Base-by-base conservation (phyloP, 768 basidiomycete species). In the Podaxis sp. region DNA sequence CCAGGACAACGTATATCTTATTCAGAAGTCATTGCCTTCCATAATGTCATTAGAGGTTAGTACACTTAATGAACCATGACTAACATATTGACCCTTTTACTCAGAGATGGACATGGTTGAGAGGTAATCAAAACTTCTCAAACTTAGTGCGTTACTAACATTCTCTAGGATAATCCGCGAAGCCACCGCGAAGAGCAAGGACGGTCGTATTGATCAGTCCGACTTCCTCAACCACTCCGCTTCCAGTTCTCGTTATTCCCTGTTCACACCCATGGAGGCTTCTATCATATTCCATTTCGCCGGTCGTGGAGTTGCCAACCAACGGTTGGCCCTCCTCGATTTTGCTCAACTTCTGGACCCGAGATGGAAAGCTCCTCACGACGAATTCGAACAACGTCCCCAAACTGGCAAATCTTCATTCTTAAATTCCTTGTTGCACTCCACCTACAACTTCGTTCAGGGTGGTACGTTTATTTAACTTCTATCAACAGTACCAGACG, bases 261-360 rank as follows among this genome's bases (percentile, higher is more conserved):
- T 96, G 57, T 98, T 98, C 75, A 96, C 95, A 0, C 96, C 96
- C 3, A 96, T 98, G 93, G 96, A 99, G 75, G 94, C 92, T n/a
- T 86, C 90, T 58, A 97, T 99, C 70, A 88, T 99, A 70, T 99
- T 98, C 79, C 96, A 99, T 75, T 99, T 98, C 77, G 95, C 95
- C 28, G 89, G 92, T 12, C 86, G 95, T 52, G 96, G 95, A 13
- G 78, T 81, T 51, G 77, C 80, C 2, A 79, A 79, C 52, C 86
- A 88, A 69, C 84, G 95, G 22, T 83, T 99, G 57, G 85, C 94
- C 9, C 76, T 96, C 42, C 76, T 92, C 49, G 97, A 99, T 74
- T 99, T 99, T 75, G 93, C 89, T 19, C 93, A 96, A 69, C 76
- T 99, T 24, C 77, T 99, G 59, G 96, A 99, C 72, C 93, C 96